A percentile compares a stretch with the other conserved stretches of the same genome.
These are phyloP conservation scores for Ceratocystis colombiana DNA, from an alignment of 2,329 filamentous ascomycete genomes.

Conservation along the genomic window DNA sequence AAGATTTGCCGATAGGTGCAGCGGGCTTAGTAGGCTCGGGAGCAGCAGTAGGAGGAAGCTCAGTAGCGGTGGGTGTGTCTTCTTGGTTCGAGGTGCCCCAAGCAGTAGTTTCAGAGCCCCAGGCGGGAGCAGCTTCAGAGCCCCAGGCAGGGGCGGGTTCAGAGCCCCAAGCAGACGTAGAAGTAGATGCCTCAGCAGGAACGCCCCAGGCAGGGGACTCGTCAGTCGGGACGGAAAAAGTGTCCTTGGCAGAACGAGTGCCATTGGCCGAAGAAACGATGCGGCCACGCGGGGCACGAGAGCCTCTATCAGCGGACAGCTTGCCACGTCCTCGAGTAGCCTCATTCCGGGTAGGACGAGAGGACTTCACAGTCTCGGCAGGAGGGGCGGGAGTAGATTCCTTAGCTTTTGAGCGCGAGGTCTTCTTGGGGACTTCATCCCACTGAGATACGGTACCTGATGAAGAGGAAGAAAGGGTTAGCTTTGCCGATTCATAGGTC, in stretches of 20 bases:
- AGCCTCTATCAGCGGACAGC: slow-evolving; percentile 49
- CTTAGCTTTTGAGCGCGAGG: slow-evolving; percentile 62
- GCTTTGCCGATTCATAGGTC: not conserved
- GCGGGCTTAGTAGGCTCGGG: slow-evolving; percentile 35
- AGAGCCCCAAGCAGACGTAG: slow-evolving; percentile 29
- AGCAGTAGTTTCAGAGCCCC: slow-evolving; percentile 33
- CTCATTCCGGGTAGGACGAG: slow-evolving; percentile 51
- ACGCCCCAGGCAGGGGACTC: slow-evolving; percentile 48
- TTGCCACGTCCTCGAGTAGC: slow-evolving; percentile 53
- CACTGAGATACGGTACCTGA: slow-evolving; percentile 71
- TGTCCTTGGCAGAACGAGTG: slow-evolving; percentile 45
- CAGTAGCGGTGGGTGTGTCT: slow-evolving; percentile 27
- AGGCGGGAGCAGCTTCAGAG: slow-evolving; percentile 54
- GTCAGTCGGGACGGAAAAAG: slow-evolving; percentile 56
- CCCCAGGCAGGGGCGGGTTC: slow-evolving; percentile 51
- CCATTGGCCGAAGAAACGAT: slow-evolving; percentile 53
- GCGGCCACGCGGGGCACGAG: slow-evolving; percentile 52
- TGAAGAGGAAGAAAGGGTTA: slow-evolving; percentile 23
- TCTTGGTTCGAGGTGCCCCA: slow-evolving; percentile 38
- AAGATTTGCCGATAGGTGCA: slow-evolving; percentile 46
- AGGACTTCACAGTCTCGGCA: slow-evolving; percentile 41
- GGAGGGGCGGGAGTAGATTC: slow-evolving; percentile 40
- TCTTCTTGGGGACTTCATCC: slow-evolving; percentile 75
- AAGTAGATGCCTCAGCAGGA: slow-evolving; percentile 33
- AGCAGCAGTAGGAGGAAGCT: slow-evolving; percentile 29